Evolutionary conservation across 1,284 basidiomycete genomes (phyloP).

Genomic region (Trametes polyzona): DNA sequence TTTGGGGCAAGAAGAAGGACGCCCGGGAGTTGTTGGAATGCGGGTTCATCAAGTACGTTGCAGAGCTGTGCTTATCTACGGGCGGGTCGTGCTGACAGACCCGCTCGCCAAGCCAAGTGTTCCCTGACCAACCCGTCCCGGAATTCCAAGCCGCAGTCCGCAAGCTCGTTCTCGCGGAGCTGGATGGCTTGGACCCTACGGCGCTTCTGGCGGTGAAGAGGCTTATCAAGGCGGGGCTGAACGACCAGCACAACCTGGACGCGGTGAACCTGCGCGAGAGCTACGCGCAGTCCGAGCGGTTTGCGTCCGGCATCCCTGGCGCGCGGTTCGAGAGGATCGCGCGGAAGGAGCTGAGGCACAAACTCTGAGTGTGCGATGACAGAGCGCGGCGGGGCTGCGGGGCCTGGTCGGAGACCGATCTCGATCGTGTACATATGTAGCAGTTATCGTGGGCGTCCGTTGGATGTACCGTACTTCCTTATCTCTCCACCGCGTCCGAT

Average conservation of each 20-base stretch:
- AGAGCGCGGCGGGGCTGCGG: too few relatives aligned
- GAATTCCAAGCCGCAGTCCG: slow-evolving; percentile 59
- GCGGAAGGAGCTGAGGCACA: slow-evolving; percentile 67
- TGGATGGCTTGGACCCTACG: slow-evolving; percentile 57
- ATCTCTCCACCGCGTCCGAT: slow-evolving; percentile 1
- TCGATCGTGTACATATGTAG: slow-evolving; percentile 12
- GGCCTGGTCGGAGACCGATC: neutral
- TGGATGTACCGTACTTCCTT: slow-evolving; percentile 5
- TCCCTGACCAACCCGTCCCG: slow-evolving; percentile 53
- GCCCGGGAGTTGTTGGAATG: slow-evolving; percentile 61
- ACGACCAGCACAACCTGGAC: slow-evolving; percentile 68
- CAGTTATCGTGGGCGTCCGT: neutral
- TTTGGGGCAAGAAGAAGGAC: slow-evolving; percentile 69
- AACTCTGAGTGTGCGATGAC: slow-evolving; percentile 46
- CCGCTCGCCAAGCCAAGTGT: slow-evolving; percentile 53
- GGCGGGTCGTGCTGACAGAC: neutral
- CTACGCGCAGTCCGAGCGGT: slow-evolving; percentile 66
- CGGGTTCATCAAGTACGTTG: slow-evolving; percentile 66
- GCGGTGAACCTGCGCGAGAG: slow-evolving; percentile 70
- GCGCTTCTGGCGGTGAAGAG: slow-evolving; percentile 57
- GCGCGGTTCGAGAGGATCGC: slow-evolving; percentile 61
- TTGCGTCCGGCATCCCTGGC: slow-evolving; percentile 60
- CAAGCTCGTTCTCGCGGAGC: slow-evolving; percentile 50
- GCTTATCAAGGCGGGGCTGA: slow-evolving; percentile 57
- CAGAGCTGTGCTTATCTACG: neutral